phyloP scores from a whole-genome alignment of 1,139 yeast species.

The Hanseniaspora uvarum region DNA sequence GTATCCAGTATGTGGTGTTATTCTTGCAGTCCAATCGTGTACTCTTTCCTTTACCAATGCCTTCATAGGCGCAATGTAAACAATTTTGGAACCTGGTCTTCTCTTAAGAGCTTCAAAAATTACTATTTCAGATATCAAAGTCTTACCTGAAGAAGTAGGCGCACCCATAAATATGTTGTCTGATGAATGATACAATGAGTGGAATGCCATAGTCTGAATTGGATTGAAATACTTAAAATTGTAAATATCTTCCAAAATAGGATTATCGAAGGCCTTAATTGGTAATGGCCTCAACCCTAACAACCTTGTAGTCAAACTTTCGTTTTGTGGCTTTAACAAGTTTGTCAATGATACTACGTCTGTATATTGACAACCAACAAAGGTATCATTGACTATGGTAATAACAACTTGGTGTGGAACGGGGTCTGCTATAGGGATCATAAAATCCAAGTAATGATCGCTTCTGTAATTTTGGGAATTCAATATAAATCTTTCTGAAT shows the following conservation, averaged over 20 bases:
- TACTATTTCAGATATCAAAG: conserved; percentile 92
- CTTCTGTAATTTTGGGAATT: conserved; percentile 47
- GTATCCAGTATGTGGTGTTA: conserved; percentile 52
- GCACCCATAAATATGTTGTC: conserved; percentile 87
- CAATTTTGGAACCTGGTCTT: conserved; percentile 72
- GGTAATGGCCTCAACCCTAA: conserved; percentile 80
- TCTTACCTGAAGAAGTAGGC: conserved; percentile 98
- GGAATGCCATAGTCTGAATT: conserved; percentile 97
- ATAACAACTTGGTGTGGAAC: conserved; percentile 79
- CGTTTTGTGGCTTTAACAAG: conserved; percentile 76
- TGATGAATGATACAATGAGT: conserved; percentile 68
- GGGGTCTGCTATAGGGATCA: conserved; percentile 85
- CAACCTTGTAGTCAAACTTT: conserved; percentile 72
- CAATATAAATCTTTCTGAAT: conserved; percentile 69
- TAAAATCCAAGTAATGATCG: conserved; percentile 72
- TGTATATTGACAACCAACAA: conserved; percentile 78
- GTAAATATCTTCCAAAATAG: conserved; percentile 59
- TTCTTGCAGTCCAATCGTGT: conserved; percentile 78
- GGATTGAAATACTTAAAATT: conserved; percentile 87
- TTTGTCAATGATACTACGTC: conserved; percentile 84
- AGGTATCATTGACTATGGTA: conserved; percentile 67
- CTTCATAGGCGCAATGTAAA: conserved; percentile 98
- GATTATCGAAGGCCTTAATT: conserved; percentile 62
- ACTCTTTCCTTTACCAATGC: conserved; percentile 95
- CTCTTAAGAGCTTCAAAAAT: conserved; percentile 89